A percentile compares a stretch with the other conserved stretches of the same genome.
phyloP scores from a whole-genome alignment of 148 eudicot species.

The Vaccinium vitisidaea region DNA sequence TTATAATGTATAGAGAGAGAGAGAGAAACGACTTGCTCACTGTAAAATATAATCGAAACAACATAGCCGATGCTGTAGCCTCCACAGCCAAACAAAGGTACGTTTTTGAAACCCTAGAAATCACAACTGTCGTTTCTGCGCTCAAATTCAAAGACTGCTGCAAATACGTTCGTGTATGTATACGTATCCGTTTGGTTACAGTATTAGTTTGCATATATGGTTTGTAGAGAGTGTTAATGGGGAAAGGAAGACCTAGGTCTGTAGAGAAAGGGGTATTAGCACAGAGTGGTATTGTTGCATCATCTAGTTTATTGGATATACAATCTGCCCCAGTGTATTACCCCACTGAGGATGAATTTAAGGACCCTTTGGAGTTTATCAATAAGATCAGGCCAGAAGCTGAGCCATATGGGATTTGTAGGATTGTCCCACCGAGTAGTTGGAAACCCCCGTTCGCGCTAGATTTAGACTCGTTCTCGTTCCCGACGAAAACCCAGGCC shows the following conservation, averaged over 20 bases:
- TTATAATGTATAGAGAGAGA: not conserved
- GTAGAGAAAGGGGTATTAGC: conserved; percentile 86
- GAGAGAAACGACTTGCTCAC: not conserved
- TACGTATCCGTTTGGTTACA: not conserved
- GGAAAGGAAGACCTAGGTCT: conserved; percentile 93
- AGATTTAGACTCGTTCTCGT: conserved; percentile 63
- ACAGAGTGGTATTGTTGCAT: conserved; percentile 33
- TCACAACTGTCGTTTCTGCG: not conserved
- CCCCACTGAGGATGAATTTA: conserved; percentile 88
- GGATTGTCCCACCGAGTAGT: conserved; percentile 75
- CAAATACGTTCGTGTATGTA: conserved; percentile 16
- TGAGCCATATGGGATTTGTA: conserved; percentile 91
- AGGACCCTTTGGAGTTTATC: conserved; percentile 85
- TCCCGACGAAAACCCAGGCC: conserved; percentile 85
- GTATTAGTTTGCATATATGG: conserved; percentile 12
- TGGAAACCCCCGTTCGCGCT: conserved; percentile 95
- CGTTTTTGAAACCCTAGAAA: conserved; percentile 37
- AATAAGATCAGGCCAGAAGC: conserved; percentile 87
- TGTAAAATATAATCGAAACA: conserved; percentile 1
- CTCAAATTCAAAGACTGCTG: not conserved
- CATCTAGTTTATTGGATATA: conserved; percentile 49
- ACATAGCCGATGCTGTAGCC: not conserved
- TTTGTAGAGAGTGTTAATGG: conserved; percentile 52
- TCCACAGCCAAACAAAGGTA: conserved; percentile 42
- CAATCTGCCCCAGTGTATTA: conserved; percentile 82